These are phyloP conservation scores for Capillidium rhysosporum DNA, from an alignment of 371 early-diverging fungal genomes.

Conservation along the genomic window DNA sequence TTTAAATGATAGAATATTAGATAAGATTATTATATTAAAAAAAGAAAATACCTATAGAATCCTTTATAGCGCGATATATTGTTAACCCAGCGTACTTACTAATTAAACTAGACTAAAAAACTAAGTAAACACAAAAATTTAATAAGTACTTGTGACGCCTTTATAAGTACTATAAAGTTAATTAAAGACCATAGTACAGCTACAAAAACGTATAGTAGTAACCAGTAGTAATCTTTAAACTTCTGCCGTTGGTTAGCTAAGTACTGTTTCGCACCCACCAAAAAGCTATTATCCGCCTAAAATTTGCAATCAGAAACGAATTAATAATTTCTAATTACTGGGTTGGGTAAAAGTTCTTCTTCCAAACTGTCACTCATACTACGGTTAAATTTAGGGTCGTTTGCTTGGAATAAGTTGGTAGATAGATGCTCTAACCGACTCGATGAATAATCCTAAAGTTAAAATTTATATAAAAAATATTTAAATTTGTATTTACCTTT, in stretches of 20 bases:
- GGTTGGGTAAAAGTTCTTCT: too few relatives aligned
- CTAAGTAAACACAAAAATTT: background rate
- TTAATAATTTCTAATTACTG: too few relatives aligned
- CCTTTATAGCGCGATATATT: conserved; percentile 3
- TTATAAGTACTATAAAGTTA: background rate
- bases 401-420: too few relatives aligned
- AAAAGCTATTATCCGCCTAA: too few relatives aligned
- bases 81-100: background rate
- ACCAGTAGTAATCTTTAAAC: background rate
- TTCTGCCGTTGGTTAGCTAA: background rate
- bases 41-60: background rate
- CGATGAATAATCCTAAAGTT: too few relatives aligned
- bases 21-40: background rate
- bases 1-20: background rate
- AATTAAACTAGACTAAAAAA: background rate
- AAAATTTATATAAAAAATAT: too few relatives aligned
- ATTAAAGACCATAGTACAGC: background rate
- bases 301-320: too few relatives aligned
- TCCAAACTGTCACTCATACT: too few relatives aligned
- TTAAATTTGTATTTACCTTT: too few relatives aligned
- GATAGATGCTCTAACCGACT: too few relatives aligned
- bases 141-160: background rate
- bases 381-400: too few relatives aligned
- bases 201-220: background rate
- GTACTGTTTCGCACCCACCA: too few relatives aligned